phyloP scores from a whole-genome alignment of 1,284 basidiomycete species.

The Bondarzewia mesenterica region DNA sequence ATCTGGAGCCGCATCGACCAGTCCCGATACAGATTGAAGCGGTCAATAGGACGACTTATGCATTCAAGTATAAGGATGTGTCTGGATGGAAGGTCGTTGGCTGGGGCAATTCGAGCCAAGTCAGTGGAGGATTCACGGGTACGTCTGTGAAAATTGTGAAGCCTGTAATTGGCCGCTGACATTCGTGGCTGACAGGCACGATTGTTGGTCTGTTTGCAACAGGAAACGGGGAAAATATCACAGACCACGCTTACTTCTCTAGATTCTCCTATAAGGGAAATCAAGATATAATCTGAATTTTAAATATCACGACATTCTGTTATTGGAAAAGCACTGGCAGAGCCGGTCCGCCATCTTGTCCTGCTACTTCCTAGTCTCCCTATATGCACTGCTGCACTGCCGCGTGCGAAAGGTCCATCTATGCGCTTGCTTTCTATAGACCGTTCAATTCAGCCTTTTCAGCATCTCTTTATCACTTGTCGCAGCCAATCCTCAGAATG shows the following conservation, averaged over 20 bases:
- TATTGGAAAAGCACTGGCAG: too few species aligned
- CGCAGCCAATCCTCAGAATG: too few species aligned
- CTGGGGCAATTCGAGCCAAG: constrained; percentile 6
- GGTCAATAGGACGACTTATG: constrained; percentile 6
- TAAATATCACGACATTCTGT: too few species aligned
- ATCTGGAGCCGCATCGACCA: background rate
- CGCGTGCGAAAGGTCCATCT: too few species aligned
- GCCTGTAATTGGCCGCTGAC: background rate
- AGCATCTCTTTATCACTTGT: too few species aligned
- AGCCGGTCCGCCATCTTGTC: too few species aligned
- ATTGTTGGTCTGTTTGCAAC: constrained; percentile 8
- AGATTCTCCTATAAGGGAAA: constrained; percentile 4
- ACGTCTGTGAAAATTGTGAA: background rate
- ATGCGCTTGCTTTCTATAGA: too few species aligned
- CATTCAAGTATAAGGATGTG: constrained; percentile 1
- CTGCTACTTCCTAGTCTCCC: too few species aligned
- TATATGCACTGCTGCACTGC: too few species aligned
- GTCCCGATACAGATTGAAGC: constrained; percentile 4
- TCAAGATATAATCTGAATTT: background rate
- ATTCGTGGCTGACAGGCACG: background rate
- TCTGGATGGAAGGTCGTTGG: constrained; percentile 2
- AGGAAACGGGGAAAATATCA: constrained; percentile 4
- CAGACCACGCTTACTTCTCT: constrained; percentile 4
- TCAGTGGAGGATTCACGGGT: constrained; percentile 8
- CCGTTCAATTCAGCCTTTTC: too few species aligned